Percentiles rank a stretch among this genome's conserved stretches.
Conservation (phyloP, 352 stramenopile species). For the Globisporangium perplexum region DNA sequence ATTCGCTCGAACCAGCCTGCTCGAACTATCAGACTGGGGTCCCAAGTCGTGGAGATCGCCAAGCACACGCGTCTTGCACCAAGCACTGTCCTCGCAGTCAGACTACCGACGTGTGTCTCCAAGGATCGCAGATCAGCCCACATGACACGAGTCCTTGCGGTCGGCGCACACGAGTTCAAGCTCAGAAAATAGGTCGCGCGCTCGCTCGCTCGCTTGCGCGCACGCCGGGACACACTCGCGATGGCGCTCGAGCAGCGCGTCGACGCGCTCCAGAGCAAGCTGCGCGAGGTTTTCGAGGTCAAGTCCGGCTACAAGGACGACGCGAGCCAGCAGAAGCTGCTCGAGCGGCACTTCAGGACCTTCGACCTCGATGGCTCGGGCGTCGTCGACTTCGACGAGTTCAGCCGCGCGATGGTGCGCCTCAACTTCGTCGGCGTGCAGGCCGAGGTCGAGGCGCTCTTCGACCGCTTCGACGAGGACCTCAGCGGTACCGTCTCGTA, state of each 20-base stretch:
- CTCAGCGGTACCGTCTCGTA: constrained; percentile 75
- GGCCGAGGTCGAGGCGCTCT: constrained; percentile 77
- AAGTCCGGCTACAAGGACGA: constrained; percentile 70
- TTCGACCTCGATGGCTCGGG: constrained; percentile 76
- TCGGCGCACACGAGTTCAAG: too few relatives aligned
- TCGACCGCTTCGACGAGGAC: constrained; percentile 87
- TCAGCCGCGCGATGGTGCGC: constrained; percentile 74
- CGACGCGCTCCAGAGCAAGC: constrained; percentile 44
- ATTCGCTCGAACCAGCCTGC: too few relatives aligned
- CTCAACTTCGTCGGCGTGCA: constrained; percentile 90
- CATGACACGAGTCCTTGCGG: too few relatives aligned
- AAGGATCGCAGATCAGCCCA: too few relatives aligned
- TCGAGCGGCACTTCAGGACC: constrained; percentile 65
- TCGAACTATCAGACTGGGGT: too few relatives aligned
- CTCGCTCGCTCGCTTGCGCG: too few relatives aligned
- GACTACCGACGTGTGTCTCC: too few relatives aligned
- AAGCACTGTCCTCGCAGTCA: too few relatives aligned
- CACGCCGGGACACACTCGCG: too few relatives aligned
- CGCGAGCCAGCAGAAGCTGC: constrained; percentile 35
- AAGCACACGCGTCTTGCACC: too few relatives aligned
- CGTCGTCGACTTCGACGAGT: constrained; percentile 85
- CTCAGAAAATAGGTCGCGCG: too few relatives aligned
- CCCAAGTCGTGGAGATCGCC: too few relatives aligned
- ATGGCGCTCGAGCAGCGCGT: constrained; percentile 24
- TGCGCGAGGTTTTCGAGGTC: constrained; percentile 61